Percentiles rank a stretch among this genome's conserved stretches.
Evolutionary conservation across 208 protist species (phyloP).

Genomic region (Trypanosoma mega): DNA sequence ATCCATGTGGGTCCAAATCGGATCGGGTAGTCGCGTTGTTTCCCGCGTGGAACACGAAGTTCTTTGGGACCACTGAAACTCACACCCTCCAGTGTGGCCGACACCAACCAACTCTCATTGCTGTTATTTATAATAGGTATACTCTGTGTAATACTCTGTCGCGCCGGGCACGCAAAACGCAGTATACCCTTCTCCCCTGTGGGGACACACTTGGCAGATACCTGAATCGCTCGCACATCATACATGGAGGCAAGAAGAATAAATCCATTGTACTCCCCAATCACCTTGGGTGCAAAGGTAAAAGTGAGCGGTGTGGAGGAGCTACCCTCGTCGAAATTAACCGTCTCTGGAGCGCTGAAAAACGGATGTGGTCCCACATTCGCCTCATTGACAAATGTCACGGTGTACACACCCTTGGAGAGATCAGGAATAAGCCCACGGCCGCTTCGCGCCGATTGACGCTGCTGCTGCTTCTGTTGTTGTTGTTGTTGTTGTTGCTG

Average conservation of each 20-base stretch:
- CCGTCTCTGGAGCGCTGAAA: constrained; percentile 43
- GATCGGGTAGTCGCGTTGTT: constrained; percentile 79
- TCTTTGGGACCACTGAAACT: constrained; percentile 84
- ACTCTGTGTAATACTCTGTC: constrained; percentile 88
- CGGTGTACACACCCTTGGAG: constrained; percentile 36
- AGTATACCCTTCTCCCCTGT: constrained; percentile 70
- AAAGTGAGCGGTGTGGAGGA: constrained; percentile 40
- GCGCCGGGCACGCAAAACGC: constrained; percentile 85
- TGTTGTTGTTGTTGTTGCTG: too few species aligned
- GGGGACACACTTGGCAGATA: constrained; percentile 79
- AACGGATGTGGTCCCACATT: constrained; percentile 85
- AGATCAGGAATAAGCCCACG: constrained; percentile 22
- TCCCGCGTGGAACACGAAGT: constrained; percentile 70
- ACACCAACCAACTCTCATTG: constrained; percentile 84
- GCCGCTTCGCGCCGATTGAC: constrained; percentile 4
- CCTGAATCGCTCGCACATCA: constrained; percentile 86
- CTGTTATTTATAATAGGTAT: constrained; percentile 85
- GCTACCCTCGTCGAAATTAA: constrained; percentile 18
- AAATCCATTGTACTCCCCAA: constrained; percentile 78
- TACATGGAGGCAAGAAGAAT: constrained; percentile 77
- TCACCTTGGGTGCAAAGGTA: constrained; percentile 78
- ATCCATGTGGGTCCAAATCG: constrained; percentile 87
- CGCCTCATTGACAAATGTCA: constrained; percentile 68
- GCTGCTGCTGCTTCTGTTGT: too few species aligned
- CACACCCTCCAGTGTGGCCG: constrained; percentile 69